Base-by-base conservation (phyloP, 2,329 filamentous ascomycete genomes). In the Fusarium dlaminii region DNA sequence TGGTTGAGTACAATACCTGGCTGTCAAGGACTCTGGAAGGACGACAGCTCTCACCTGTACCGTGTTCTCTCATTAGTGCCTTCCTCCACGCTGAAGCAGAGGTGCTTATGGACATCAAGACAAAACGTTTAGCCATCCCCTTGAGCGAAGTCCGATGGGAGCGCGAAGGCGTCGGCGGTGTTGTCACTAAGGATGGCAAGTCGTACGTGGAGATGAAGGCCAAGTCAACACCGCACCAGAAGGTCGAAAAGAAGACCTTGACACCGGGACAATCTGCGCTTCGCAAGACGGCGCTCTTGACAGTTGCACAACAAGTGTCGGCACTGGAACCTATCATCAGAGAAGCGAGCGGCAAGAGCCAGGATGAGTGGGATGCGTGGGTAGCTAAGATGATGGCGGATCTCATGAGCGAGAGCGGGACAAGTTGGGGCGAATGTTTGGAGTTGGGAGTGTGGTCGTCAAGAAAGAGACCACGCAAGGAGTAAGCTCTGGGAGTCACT, bases 291-390 rank as follows among this genome's bases (percentile, higher is more conserved):
- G 94, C 95, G n/a, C 87, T 98, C 63, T 84, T 93, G 79, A 94
- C 93, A 6, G 90, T 95, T 11, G 90, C 97, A 59, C 93, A 95
- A 80, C 89, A 94, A 87, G 94, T 97, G 61, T 94, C 96, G 80
- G 92, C 92, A 72, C 85, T 98, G 77, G 95, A 98, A 82, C 94
- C 94, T 10, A 84, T 96, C 66, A 84, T 98, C 75, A 90, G 93
- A 76, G 93, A 97, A 78, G 90, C 91, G 51, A 97, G 93, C 79
- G 93, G 92, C 20, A 97, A 97, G 86, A 94, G 92, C 78, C 90
- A 93, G 79, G 94, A 97, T 76, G 95, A 98, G 83, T 98, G 95
- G 95, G 93, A 97, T 81, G 87, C 90, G 46, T 98, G 95, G 95
- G 90, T 93, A 84, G 91, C 92, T 45, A 94, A 92, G 82, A 94